Base-by-base conservation (phyloP, 2,329 filamentous ascomycete species). In the Knufia petricola region DNA sequence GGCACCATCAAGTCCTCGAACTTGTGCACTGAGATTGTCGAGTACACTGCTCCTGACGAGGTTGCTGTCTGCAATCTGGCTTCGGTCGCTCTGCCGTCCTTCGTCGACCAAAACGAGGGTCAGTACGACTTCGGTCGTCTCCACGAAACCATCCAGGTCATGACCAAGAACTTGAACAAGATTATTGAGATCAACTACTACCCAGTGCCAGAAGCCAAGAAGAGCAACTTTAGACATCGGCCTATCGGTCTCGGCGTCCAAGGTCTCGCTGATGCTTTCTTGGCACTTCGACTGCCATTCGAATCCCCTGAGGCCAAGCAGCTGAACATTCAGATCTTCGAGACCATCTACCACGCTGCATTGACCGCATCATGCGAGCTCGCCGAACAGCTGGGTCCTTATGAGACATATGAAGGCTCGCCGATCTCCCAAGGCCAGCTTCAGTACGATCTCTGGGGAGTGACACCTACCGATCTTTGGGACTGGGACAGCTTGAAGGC, bases 111-210 rank as follows among this genome's bases (percentile, higher is more conserved):
- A 66, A 79, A 78, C 65, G 79, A 84, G 56, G 87, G 86, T 59
- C 78, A 77, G 59, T 98, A 94, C 63, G 87, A 98, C 75, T 98
- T 98, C 73, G 75, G 90, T 69, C 95, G 94, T 77, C 79, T 98
- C 39, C 92, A 98, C 67, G 86, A 96, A 59, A 89, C 96, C 54
- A 84, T 82, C 36, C 85, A 92, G 69, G 86, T 95, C 50, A 84
- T 98, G 53, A 85, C 94, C 52, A 87, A 82, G 65, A 98, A 98
- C 70, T 70, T 98, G 66, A 98, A 98, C 81, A 92, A 84, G 76
- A 95, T 95, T 69, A 95, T 98, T 57, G 90, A 98, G 57, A 79
- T 94, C 72, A 98, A 98, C 76, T 84, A 94, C 74, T 98, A 98
- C 70, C 92, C 92, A n/a, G 90, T 98, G 9, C 78, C 77, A 46